Evolutionary conservation across 208 protist genomes (phyloP).

Genomic region (Leishmania amazonensis): DNA sequence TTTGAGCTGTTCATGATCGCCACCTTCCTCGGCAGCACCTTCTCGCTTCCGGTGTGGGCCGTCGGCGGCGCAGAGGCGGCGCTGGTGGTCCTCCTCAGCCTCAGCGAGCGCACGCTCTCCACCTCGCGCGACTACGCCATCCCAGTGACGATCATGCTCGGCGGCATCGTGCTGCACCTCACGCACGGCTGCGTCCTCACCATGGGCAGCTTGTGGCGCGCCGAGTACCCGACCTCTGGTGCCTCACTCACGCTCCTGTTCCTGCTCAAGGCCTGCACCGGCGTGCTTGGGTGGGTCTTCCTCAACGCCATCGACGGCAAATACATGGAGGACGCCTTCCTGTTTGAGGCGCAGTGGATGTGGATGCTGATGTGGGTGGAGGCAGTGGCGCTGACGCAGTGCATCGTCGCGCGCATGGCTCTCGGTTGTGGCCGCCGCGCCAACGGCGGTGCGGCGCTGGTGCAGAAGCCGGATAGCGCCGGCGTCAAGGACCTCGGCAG

Average conservation of each 20-base stretch:
- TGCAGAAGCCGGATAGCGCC: background rate
- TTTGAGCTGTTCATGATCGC: conserved; percentile 48
- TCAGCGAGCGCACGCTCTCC: conserved; percentile 13
- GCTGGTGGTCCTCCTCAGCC: conserved; percentile 17
- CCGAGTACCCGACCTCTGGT: conserved; percentile 5
- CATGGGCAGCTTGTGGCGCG: conserved; percentile 14
- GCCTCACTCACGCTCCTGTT: conserved; percentile 16
- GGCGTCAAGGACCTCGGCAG: background rate
- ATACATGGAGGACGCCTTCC: conserved; percentile 26
- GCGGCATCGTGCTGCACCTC: conserved; percentile 22
- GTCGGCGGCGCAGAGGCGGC: conserved; percentile 22
- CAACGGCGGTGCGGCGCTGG: too few species aligned
- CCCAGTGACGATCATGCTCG: conserved; percentile 26
- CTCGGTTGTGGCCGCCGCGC: background rate
- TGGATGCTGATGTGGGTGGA: conserved; percentile 21
- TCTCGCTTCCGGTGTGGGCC: conserved; percentile 25
- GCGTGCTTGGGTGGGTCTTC: conserved; percentile 18
- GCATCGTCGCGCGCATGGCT: conserved; percentile 9
- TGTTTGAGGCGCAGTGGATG: conserved; percentile 23
- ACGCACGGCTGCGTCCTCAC: conserved; percentile 4
- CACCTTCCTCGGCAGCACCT: conserved; percentile 32
- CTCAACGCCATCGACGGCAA: conserved; percentile 12
- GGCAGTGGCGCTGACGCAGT: conserved; percentile 24
- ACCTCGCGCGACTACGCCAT: conserved; percentile 29
- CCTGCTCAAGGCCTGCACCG: conserved; percentile 9